A percentile compares a stretch with the other conserved stretches of the same genome.
Evolutionary conservation across 805 yeast species (phyloP).

Genomic region (Myxozyma kluyveri): DNA sequence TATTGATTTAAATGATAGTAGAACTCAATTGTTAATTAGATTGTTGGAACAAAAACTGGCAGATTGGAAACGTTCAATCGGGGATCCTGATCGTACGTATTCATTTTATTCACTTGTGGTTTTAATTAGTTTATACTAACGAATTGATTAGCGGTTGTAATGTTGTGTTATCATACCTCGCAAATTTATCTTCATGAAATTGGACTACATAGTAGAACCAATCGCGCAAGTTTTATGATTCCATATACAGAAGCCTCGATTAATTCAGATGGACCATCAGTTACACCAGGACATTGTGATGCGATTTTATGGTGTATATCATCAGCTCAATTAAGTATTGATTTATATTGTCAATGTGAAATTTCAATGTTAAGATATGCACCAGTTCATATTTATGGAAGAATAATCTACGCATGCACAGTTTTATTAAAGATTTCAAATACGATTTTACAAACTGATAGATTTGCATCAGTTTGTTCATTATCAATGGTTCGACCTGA

Average conservation of each 20-base stretch:
- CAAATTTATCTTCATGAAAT: constrained; percentile 23
- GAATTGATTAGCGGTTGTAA: constrained; percentile 3
- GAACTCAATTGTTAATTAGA: constrained; percentile 5
- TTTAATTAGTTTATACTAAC: background rate
- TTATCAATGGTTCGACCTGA: constrained; percentile 15
- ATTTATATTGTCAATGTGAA: constrained; percentile 14
- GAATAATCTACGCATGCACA: constrained; percentile 20
- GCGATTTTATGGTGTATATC: constrained; percentile 23
- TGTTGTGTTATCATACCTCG: constrained; percentile 9
- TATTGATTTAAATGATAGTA: constrained; percentile 7
- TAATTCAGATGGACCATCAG: background rate
- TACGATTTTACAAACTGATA: constrained; percentile 2
- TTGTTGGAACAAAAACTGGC: constrained; percentile 12
- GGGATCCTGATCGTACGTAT: background rate
- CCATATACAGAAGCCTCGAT: constrained; percentile 16
- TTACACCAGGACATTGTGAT: constrained; percentile 16
- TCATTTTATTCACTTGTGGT: background rate
- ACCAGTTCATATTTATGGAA: constrained; percentile 11
- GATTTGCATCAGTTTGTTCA: constrained; percentile 14
- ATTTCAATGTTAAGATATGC: background rate
- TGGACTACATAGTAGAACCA: constrained; percentile 16
- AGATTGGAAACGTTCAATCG: constrained; percentile 9
- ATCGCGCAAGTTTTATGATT: constrained; percentile 7
- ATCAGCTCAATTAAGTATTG: constrained; percentile 16
- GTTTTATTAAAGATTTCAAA: constrained; percentile 17